Percentiles rank a stretch among this genome's conserved stretches.
Conservation (phyloP, 2,329 filamentous ascomycete species). For the Chalaropsis ovoidea region DNA sequence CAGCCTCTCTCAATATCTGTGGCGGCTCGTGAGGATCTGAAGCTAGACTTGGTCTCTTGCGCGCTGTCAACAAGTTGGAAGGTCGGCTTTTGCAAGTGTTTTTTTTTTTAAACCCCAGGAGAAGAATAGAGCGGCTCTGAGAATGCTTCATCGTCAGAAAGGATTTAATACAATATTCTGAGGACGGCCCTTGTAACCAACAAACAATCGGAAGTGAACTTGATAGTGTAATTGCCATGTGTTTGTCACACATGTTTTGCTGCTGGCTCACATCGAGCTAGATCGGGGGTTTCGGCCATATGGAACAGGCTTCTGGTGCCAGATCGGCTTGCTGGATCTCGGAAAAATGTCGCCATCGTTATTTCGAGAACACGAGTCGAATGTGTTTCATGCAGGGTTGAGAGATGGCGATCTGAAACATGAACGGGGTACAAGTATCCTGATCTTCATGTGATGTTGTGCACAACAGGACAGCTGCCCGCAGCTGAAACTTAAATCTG, state of each 20-base stretch:
- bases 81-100: neutral
- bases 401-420: neutral
- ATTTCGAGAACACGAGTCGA: neutral
- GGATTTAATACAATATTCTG: conserved; percentile 9
- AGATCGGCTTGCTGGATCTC: neutral
- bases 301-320: neutral
- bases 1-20: neutral
- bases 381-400: conserved; percentile 1
- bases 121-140: neutral
- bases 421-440: neutral
- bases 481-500: too few relatives aligned
- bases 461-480: neutral
- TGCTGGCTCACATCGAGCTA: too few relatives aligned
- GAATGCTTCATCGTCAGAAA: neutral
- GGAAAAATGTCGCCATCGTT: neutral
- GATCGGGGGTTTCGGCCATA: neutral
- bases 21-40: neutral
- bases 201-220: neutral
- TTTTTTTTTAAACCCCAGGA: neutral
- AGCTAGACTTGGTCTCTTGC: neutral
- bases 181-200: neutral
- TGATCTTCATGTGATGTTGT: neutral
- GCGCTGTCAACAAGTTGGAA: too few relatives aligned
- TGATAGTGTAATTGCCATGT: neutral
- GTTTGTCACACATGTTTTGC: neutral